Evolutionary conservation across 192 early-diverging fungal genomes (phyloP), one percentile per base, ranked within the genome.

Genomic region (Endogone sp.): DNA sequence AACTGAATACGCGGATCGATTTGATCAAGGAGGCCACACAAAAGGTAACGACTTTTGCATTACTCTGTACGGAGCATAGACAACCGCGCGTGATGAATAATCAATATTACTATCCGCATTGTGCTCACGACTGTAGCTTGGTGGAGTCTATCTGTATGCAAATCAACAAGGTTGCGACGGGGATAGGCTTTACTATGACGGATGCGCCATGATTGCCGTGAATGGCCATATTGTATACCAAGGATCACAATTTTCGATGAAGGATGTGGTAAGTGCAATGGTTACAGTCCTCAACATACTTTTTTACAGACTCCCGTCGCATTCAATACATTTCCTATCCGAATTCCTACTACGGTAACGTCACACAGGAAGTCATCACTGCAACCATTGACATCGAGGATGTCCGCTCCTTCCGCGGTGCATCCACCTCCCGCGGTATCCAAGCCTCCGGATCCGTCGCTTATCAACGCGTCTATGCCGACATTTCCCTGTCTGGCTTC

Each of bases 141-240:
- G 98, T 68, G 98, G 98, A 24, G 82, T 95, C 9, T 99, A 99
- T 71, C 71, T 98, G 28, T 99, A 99, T 66, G 79, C 96, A 9
- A 99, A 99, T 76, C 96, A 97, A 70, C 86, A 93, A 74, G 98
- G 98, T 1, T 99, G 98, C 69, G 98, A 99, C 68, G 98, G 95
- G 28, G 98, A 99, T 74, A 89, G 98, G 23, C 79, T 98, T 25
- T 99, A 99, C 80, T 99, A 98, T 64, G 98, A 99, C 67, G 98
- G 96, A 16, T 91, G 91, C 55, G 85, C 92, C 0, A 81, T 99
- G 84, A 92, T 99, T 71, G 75, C 91, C 21, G 84, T 93, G 23
- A 99, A 99, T 72, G 97, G 97, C 32, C 75, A 88, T 24, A 82
- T 98, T 4, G 80, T 98, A 4, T 94, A 91, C 10, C 93, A 95